A percentile compares a stretch with the other conserved stretches of the same genome.
phyloP scores from a whole-genome alignment of 768 basidiomycete genomes.

The Mycena latifolia region DNA sequence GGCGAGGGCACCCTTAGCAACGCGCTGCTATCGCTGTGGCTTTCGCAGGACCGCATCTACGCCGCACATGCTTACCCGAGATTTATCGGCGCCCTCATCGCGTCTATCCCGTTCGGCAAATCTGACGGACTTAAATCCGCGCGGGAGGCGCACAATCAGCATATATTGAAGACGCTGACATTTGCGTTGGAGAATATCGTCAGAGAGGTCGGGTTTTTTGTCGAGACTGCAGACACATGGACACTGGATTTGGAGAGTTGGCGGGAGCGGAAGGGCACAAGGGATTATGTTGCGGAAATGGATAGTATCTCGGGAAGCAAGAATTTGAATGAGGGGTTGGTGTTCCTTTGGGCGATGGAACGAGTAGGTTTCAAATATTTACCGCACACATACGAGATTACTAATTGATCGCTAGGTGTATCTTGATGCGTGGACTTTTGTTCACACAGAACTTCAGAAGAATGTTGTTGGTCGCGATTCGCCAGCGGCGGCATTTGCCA shows the following conservation, averaged over 20 bases:
- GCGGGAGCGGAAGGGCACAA: slow-evolving; percentile 70
- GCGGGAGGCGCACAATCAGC: slow-evolving; percentile 52
- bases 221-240: slow-evolving; percentile 57
- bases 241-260: slow-evolving; percentile 61
- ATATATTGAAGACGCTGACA: slow-evolving; percentile 61
- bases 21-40: slow-evolving; percentile 67
- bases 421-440: slow-evolving; percentile 74
- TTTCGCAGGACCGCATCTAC: slow-evolving; percentile 81
- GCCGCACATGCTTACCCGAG: slow-evolving; percentile 81
- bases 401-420: slow-evolving; percentile 62
- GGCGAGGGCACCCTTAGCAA: slow-evolving; percentile 63
- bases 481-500: slow-evolving; percentile 63
- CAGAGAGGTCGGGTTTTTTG: slow-evolving; percentile 71
- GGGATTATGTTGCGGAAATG: slow-evolving; percentile 82
- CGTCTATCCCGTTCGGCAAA: slow-evolving; percentile 65
- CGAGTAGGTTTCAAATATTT: slow-evolving; percentile 54
- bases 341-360: slow-evolving; percentile 88
- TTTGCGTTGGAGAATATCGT: slow-evolving; percentile 70
- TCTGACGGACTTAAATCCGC: slow-evolving; percentile 45
- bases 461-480: slow-evolving; percentile 12
- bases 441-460: slow-evolving; percentile 43
- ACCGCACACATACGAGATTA: background rate
- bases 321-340: slow-evolving; percentile 70
- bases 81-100: slow-evolving; percentile 76
- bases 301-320: slow-evolving; percentile 59